phyloP scores from a whole-genome alignment of 306 rosid species.

The Prunus campanulata region DNA sequence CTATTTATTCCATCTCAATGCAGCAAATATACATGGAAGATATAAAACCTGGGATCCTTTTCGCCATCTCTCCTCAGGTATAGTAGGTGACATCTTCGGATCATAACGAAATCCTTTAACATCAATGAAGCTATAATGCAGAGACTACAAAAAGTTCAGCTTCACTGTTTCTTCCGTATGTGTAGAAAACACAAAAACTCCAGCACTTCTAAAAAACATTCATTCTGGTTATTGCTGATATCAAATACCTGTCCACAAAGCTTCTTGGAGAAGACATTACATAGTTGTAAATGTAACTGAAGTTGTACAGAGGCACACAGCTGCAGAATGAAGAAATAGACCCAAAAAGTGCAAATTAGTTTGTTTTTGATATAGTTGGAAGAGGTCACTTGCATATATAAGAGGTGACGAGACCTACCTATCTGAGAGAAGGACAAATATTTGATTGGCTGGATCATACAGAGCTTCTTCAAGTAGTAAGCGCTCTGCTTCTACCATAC shows the following conservation, averaged over 20 bases:
- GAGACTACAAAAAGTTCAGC: not conserved
- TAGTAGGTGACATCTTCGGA: conserved; percentile 6
- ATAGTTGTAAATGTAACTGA: conserved; percentile 12
- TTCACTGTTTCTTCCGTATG: not conserved
- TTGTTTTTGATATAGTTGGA: not conserved
- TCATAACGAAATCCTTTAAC: conserved; percentile 5
- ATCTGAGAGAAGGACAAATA: conserved; percentile 15
- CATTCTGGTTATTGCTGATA: not conserved
- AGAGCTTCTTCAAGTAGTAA: conserved; percentile 30
- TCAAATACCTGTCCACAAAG: conserved; percentile 13
- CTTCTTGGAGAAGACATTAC: conserved; percentile 4
- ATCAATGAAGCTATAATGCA: conserved; percentile 6
- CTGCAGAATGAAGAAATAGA: not conserved
- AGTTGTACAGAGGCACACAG: conserved; percentile 18
- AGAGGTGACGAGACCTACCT: not conserved
- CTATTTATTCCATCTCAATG: not conserved
- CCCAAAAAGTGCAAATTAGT: not conserved
- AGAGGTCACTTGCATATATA: not conserved
- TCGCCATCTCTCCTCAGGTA: conserved; percentile 12
- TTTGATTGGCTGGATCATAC: conserved; percentile 4
- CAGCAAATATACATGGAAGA: not conserved
- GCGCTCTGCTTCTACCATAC: conserved; percentile 50
- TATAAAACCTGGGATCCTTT: conserved; percentile 19
- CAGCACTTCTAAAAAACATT: not conserved
- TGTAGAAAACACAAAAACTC: not conserved